Evolutionary conservation across 2,329 filamentous ascomycete genomes (phyloP).

Genomic region (Fusarium haematococcum): DNA sequence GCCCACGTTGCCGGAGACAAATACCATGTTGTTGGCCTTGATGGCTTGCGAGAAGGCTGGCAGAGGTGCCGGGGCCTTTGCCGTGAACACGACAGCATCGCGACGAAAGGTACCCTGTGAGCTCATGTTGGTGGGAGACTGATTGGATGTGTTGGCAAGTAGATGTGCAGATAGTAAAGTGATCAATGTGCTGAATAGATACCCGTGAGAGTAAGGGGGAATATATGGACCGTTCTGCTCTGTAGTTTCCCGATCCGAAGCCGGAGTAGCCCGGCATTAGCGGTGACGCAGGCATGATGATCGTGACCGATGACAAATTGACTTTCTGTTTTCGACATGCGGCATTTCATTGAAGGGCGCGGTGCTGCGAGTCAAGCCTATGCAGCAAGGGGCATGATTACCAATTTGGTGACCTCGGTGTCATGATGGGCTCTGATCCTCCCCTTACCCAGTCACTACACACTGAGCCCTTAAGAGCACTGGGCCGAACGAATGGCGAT

Average conservation of each 20-base stretch:
- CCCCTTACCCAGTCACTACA: not conserved
- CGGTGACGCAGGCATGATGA: not conserved
- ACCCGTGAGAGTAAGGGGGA: not conserved
- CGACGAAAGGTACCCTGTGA: not conserved
- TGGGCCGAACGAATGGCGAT: not conserved
- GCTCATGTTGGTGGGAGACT: not conserved
- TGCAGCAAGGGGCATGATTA: not conserved
- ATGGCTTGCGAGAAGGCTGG: not conserved
- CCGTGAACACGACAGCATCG: not conserved
- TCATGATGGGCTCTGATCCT: not conserved
- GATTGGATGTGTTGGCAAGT: not conserved
- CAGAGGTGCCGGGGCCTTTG: not conserved
- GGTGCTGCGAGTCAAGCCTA: not conserved
- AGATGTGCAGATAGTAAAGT: not conserved
- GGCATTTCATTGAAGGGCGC: not conserved
- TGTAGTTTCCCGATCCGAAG: not conserved
- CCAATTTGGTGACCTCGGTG: not conserved
- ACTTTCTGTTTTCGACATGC: not conserved
- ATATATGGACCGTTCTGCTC: not conserved
- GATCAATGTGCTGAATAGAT: not conserved
- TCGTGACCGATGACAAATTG: not conserved
- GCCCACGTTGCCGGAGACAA: not conserved
- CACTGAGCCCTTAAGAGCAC: not conserved
- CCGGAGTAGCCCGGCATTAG: not conserved
- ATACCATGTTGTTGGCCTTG: not conserved